A percentile compares a stretch with the other conserved stretches of the same genome.
Conservation (phyloP, 129 eudicot genomes). For the Pseudognaphalium luteoalbum region DNA sequence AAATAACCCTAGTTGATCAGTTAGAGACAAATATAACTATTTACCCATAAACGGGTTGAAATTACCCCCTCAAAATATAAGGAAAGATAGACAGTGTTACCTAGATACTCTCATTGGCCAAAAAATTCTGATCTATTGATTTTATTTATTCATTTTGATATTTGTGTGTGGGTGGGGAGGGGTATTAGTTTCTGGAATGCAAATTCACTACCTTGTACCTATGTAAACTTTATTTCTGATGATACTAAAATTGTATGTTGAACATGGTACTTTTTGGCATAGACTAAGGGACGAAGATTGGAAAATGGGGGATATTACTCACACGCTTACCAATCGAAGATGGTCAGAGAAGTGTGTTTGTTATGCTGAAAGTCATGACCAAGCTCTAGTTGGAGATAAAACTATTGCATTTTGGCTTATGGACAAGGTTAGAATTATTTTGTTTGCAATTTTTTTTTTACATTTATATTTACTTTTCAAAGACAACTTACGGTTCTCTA, state of each 20-base stretch:
- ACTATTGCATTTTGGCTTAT: slow-evolving; percentile 99
- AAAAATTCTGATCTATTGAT: no score
- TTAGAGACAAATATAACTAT: not conserved
- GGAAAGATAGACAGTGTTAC: not conserved
- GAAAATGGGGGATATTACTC: slow-evolving; percentile 89
- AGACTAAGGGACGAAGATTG: slow-evolving; percentile 94
- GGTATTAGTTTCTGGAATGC: no score
- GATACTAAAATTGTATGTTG: slow-evolving; percentile 9
- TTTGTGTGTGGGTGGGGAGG: not conserved
- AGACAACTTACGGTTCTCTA: not conserved
- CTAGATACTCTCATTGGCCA: not conserved
- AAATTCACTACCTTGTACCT: not conserved
- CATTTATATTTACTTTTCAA: not conserved
- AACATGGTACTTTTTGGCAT: slow-evolving; percentile 22
- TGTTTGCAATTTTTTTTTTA: not conserved
- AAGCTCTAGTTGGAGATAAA: slow-evolving; percentile 98
- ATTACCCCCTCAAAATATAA: not conserved
- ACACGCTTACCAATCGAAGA: slow-evolving; percentile 93
- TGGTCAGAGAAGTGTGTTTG: slow-evolving; percentile 92
- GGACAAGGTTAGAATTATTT: slow-evolving; percentile 73
- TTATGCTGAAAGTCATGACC: slow-evolving; percentile 99
- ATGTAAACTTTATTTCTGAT: not conserved
- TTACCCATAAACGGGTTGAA: not conserved
- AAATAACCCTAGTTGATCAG: not conserved
- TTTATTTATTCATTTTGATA: no score